Percentiles rank a stretch among this genome's conserved stretches.
Conservation (phyloP, 1,284 basidiomycete genomes). For the Apiotrichum sp. region DNA sequence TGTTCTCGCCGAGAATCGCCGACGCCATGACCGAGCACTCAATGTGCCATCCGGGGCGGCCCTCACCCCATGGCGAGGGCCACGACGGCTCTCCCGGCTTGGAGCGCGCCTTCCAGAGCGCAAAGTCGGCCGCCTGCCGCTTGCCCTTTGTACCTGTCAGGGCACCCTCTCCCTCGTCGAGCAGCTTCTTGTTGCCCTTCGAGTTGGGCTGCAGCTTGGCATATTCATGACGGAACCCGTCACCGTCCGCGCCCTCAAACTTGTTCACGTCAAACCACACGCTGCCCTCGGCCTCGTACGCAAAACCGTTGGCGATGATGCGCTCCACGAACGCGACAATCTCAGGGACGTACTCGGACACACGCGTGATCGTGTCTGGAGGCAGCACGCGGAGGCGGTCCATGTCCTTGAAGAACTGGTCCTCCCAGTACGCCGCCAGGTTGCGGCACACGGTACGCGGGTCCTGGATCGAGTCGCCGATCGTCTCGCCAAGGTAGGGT, state of each 20-base stretch:
- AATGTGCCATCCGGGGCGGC: conserved; percentile 99
- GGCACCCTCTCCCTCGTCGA: conserved; percentile 92
- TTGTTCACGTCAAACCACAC: conserved; percentile 91
- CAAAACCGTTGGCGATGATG: conserved; percentile 84
- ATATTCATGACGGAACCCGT: conserved; percentile 63
- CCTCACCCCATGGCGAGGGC: conserved; percentile 92
- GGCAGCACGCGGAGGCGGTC: conserved; percentile 72
- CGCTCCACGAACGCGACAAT: conserved; percentile 82
- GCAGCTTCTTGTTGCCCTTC: conserved; percentile 81
- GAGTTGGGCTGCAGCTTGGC: conserved; percentile 96
- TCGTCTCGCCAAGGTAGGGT: conserved; percentile 67
- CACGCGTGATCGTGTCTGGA: conserved; percentile 87
- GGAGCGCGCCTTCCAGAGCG: conserved; percentile 88
- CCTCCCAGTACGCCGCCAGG: conserved; percentile 86
- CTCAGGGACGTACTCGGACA: conserved; percentile 95
- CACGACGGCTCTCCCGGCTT: conserved; percentile 98
- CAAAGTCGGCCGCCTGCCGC: conserved; percentile 69
- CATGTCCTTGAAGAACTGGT: conserved; percentile 90
- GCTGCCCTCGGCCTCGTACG: conserved; percentile 79
- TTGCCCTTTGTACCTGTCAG: conserved; percentile 61
- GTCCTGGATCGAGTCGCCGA: conserved; percentile 76
- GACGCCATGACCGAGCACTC: conserved; percentile 99
- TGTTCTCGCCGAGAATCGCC: conserved; percentile 80
- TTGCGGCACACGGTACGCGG: conserved; percentile 72
- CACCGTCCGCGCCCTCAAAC: conserved; percentile 65